phyloP scores from a whole-genome alignment of 768 basidiomycete genomes.

The Pleurotus cornucopiae region DNA sequence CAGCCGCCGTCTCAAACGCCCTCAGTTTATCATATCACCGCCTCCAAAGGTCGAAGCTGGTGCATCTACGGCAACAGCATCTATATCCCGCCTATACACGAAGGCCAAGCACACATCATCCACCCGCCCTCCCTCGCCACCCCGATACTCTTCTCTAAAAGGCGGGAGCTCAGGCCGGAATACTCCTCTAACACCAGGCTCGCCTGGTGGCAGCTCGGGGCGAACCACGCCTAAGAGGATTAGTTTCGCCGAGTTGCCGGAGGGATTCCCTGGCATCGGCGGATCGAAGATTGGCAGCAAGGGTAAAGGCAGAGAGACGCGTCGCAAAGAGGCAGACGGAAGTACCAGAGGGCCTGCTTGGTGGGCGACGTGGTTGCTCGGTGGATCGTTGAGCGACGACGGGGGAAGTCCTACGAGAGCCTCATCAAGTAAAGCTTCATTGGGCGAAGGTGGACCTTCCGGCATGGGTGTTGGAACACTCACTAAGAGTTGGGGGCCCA shows the following conservation, averaged over 20 bases:
- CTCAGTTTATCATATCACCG: slow-evolving; percentile 33
- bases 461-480: slow-evolving; percentile 23
- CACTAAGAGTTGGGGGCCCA: slow-evolving; percentile 43
- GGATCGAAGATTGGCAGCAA: slow-evolving; percentile 22
- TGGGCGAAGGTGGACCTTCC: slow-evolving; percentile 13
- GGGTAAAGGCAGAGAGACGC: slow-evolving; percentile 27
- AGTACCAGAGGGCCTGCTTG: slow-evolving; percentile 15
- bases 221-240: slow-evolving; percentile 67
- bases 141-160: slow-evolving; percentile 42
- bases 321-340: slow-evolving; percentile 24
- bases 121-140: slow-evolving; percentile 59
- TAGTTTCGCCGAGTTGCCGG: slow-evolving; percentile 72
- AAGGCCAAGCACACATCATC: slow-evolving; percentile 55
- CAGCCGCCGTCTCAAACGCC: slow-evolving; percentile 12
- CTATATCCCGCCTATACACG: slow-evolving; percentile 73
- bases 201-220: slow-evolving; percentile 35
- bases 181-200: neutral
- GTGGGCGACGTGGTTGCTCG: slow-evolving; percentile 22
- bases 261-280: slow-evolving; percentile 47
- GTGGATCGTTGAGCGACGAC: slow-evolving; percentile 9
- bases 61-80: slow-evolving; percentile 76
- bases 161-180: slow-evolving; percentile 12
- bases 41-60: slow-evolving; percentile 46
- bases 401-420: slow-evolving; percentile 5
- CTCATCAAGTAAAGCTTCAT: slow-evolving; percentile 6